A percentile compares a stretch with the other conserved stretches of the same genome.
phyloP scores from a whole-genome alignment of 2,329 filamentous ascomycete species.

The Neoascochyta sp. region DNA sequence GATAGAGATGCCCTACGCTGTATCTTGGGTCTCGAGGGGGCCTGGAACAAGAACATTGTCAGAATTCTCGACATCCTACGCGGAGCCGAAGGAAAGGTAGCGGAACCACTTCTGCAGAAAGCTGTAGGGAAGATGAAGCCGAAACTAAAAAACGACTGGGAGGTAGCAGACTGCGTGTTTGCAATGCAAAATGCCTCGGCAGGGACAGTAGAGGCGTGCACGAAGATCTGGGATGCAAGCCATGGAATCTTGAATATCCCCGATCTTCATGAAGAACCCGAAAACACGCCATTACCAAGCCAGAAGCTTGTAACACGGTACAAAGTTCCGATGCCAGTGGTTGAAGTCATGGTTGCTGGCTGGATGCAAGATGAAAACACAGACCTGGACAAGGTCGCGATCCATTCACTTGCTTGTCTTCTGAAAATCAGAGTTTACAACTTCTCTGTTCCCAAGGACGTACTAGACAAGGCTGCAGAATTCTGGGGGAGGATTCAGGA shows the following conservation, averaged over 20 bases:
- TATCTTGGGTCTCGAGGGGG: constrained; percentile 13
- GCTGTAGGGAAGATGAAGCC: constrained; percentile 10
- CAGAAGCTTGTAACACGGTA: neutral
- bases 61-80: constrained; percentile 16
- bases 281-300: neutral
- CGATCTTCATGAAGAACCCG: constrained; percentile 1
- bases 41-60: constrained; percentile 9
- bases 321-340: constrained; percentile 13
- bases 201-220: constrained; percentile 16
- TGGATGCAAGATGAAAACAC: constrained; percentile 19
- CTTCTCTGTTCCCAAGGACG: constrained; percentile 7
- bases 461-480: constrained; percentile 13
- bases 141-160: constrained; percentile 7
- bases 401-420: constrained; percentile 18
- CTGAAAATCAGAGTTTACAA: constrained; percentile 14
- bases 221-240: constrained; percentile 22
- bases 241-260: constrained; percentile 13
- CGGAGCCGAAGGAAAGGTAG: constrained; percentile 6
- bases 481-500: constrained; percentile 20
- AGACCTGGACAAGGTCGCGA: constrained; percentile 6
- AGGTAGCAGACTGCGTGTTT: constrained; percentile 13
- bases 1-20: constrained; percentile 8
- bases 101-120: constrained; percentile 20
- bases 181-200: constrained; percentile 10
- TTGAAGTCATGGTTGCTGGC: constrained; percentile 25